phyloP scores from a whole-genome alignment of 2,329 filamentous ascomycete genomes.

The Paraphaeosphaeria minitans region DNA sequence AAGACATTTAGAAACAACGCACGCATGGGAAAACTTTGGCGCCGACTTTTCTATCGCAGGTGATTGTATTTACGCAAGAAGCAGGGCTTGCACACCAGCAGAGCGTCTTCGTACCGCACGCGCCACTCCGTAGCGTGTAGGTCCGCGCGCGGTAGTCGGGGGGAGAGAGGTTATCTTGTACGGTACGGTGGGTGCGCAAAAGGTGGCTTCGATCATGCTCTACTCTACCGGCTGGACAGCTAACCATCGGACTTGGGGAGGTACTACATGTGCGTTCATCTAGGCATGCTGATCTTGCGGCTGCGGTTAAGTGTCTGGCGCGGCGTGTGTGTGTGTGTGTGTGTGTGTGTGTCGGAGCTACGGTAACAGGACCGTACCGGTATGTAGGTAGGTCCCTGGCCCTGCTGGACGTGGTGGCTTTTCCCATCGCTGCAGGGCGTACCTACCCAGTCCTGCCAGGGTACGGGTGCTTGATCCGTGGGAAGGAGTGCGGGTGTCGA shows the following conservation, averaged over 20 bases:
- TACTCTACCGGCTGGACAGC: too few relatives aligned
- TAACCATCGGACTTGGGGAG: too few relatives aligned
- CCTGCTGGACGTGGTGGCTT: neutral
- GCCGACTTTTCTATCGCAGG: neutral
- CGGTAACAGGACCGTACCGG: too few relatives aligned
- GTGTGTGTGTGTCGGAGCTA: too few relatives aligned
- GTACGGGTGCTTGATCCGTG: slow-evolving; percentile 18
- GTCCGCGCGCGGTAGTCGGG: neutral
- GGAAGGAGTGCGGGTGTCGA: slow-evolving; percentile 15
- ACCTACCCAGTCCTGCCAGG: slow-evolving; percentile 17
- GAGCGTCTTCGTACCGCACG: neutral
- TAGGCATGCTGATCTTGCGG: slow-evolving; percentile 21
- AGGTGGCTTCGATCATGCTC: neutral
- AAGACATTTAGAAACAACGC: neutral
- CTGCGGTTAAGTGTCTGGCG: slow-evolving; percentile 15
- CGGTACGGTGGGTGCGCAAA: too few relatives aligned
- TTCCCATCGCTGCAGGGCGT: too few relatives aligned
- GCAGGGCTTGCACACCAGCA: neutral
- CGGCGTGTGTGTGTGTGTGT: too few relatives aligned
- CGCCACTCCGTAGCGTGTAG: slow-evolving; percentile 13
- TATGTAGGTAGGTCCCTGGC: slow-evolving; percentile 19
- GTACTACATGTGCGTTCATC: neutral
- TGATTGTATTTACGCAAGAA: neutral
- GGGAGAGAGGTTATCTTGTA: too few relatives aligned
- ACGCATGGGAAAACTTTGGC: neutral